These are phyloP conservation scores for Seiridium cupressi DNA, from an alignment of 2,329 filamentous ascomycete genomes.

Conservation along the genomic window DNA sequence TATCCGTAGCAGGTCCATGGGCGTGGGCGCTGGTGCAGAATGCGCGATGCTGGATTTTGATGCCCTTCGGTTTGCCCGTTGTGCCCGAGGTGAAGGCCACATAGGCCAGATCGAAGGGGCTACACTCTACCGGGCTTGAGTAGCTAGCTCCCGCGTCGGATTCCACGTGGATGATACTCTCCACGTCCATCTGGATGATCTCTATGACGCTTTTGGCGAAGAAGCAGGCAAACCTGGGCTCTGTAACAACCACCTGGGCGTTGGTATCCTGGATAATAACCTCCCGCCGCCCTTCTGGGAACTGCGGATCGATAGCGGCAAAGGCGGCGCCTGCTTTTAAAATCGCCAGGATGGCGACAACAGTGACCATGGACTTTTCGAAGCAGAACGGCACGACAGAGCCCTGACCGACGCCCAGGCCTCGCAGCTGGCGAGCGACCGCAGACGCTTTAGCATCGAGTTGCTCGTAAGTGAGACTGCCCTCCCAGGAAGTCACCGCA, in stretches of 20 bases:
- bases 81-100: conserved; percentile 10
- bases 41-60: no score
- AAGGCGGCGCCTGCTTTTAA: conserved; percentile 10
- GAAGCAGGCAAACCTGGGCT: not conserved
- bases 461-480: conserved; percentile 1
- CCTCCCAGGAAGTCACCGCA: no score
- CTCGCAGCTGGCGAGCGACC: conserved; percentile 8
- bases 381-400: conserved; percentile 10
- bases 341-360: conserved; percentile 7
- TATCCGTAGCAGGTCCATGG: conserved; percentile 8
- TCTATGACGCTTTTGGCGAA: not conserved
- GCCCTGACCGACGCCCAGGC: not conserved
- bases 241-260: conserved; percentile 9
- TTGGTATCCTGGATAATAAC: conserved; percentile 9
- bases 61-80: conserved; percentile 11
- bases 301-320: conserved; percentile 7
- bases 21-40: not conserved
- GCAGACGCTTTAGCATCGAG: conserved; percentile 6
- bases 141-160: no score
- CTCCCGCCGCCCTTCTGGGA: not conserved
- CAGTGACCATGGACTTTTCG: conserved; percentile 2
- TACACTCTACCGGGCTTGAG: not conserved
- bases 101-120: conserved; percentile 4
- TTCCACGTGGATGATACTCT: no score
- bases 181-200: not conserved